A percentile compares a stretch with the other conserved stretches of the same genome.
Evolutionary conservation across 345 rosid species (phyloP).

Genomic region (Sisymbrium altissimum): DNA sequence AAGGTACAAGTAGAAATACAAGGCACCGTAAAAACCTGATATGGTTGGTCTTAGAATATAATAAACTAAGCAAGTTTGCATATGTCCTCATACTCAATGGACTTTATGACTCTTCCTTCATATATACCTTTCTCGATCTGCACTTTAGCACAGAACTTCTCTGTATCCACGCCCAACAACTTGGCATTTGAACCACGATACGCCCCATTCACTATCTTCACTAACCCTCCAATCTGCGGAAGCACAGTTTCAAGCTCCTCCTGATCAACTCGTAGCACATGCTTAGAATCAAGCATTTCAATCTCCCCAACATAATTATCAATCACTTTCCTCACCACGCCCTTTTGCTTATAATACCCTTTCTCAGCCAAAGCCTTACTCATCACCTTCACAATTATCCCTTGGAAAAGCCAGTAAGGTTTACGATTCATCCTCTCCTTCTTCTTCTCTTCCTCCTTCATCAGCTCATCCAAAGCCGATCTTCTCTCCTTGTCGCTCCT

Average conservation of each 20-base stretch:
- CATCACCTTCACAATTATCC: constrained; percentile 86
- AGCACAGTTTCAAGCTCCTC: constrained; percentile 96
- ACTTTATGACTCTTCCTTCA: constrained; percentile 81
- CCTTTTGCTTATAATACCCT: constrained; percentile 92
- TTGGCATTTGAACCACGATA: constrained; percentile 79
- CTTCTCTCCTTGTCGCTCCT: constrained; percentile 38
- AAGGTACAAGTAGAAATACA: neutral
- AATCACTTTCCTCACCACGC: constrained; percentile 74
- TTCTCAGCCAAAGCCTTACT: constrained; percentile 68
- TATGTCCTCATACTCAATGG: constrained; percentile 86
- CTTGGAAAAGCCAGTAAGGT: constrained; percentile 88
- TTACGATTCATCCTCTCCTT: constrained; percentile 81
- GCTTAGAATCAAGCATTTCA: constrained; percentile 80
- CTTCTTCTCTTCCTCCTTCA: constrained; percentile 83
- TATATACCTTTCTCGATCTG: constrained; percentile 92
- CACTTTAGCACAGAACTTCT: constrained; percentile 76
- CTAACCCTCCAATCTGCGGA: constrained; percentile 76
- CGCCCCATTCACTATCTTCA: constrained; percentile 86
- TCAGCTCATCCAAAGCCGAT: constrained; percentile 81
- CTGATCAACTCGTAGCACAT: constrained; percentile 80
- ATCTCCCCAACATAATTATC: constrained; percentile 86
- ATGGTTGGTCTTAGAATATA: neutral
- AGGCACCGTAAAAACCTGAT: neutral
- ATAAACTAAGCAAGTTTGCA: constrained; percentile 62
- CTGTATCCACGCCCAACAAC: constrained; percentile 74